Percentiles rank a stretch among this genome's conserved stretches.
phyloP scores from a whole-genome alignment of 306 rosid species.

The Styphnolobium japonicum region DNA sequence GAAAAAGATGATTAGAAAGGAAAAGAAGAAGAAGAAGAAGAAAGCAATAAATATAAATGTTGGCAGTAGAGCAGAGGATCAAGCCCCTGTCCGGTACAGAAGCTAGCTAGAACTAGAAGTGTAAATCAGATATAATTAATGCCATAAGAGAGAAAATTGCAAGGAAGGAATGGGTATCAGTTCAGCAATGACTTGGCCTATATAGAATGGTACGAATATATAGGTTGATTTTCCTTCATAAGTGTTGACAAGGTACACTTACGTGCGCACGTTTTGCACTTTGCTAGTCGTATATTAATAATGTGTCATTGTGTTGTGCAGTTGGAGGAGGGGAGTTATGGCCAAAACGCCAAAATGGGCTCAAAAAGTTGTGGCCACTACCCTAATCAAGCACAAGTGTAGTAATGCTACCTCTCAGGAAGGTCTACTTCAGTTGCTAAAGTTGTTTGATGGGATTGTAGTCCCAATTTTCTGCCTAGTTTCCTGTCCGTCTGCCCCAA shows the following conservation, averaged over 20 bases:
- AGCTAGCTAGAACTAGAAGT: neutral
- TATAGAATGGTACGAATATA: neutral
- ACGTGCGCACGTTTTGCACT: neutral
- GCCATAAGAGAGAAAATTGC: neutral
- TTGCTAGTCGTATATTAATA: neutral
- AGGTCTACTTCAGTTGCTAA: conserved; percentile 29
- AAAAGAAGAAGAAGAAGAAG: neutral
- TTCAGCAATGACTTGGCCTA: neutral
- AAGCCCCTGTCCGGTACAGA: neutral
- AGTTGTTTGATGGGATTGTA: conserved; percentile 27
- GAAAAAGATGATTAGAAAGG: conserved; percentile 22
- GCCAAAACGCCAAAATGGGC: neutral
- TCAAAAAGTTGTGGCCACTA: neutral
- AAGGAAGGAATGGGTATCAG: conserved; percentile 14
- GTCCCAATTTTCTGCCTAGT: conserved; percentile 22
- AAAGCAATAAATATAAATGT: neutral
- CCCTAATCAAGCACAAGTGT: neutral
- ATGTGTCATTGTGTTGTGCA: neutral
- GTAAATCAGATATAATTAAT: conserved; percentile 19
- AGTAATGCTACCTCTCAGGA: neutral
- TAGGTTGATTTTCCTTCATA: neutral
- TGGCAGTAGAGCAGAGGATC: neutral
- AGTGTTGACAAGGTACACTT: neutral
- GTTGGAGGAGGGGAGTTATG: neutral
- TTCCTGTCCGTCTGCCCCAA: conserved; percentile 28